These are phyloP conservation scores for Coemansia sp. DNA, from an alignment of 192 early-diverging fungal genomes.

Conservation along the genomic window DNA sequence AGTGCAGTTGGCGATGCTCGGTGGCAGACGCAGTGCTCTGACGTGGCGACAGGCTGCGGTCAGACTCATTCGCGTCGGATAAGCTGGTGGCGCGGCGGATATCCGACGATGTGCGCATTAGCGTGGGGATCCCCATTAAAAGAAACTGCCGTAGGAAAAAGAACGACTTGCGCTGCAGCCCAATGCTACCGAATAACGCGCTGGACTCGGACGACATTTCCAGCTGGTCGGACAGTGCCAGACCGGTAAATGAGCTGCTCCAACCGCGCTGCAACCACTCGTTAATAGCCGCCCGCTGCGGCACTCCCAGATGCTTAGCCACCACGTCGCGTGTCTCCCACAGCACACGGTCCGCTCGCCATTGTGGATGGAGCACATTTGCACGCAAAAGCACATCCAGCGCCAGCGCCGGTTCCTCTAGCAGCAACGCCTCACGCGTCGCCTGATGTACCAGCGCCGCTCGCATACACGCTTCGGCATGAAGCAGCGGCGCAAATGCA, in stretches of 20 bases:
- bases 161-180: slow-evolving; percentile 33
- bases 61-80: not conserved
- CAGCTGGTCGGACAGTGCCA: slow-evolving; percentile 41
- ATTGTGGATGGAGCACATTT: not conserved
- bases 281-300: slow-evolving; percentile 22
- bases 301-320: slow-evolving; percentile 17
- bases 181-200: slow-evolving; percentile 24
- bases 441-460: slow-evolving; percentile 41
- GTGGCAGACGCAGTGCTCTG: not conserved
- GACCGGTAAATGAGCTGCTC: slow-evolving; percentile 24
- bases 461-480: slow-evolving; percentile 49
- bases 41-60: not conserved
- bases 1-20: not conserved
- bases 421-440: slow-evolving; percentile 23
- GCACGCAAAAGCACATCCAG: slow-evolving; percentile 16
- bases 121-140: slow-evolving; percentile 34
- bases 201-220: slow-evolving; percentile 31
- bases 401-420: slow-evolving; percentile 25
- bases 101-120: slow-evolving; percentile 36
- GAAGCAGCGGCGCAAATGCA: slow-evolving; percentile 44
- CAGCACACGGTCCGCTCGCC: not conserved
- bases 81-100: not conserved
- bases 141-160: slow-evolving; percentile 53
- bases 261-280: slow-evolving; percentile 45
- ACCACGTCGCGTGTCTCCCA: slow-evolving; percentile 27